Base-by-base conservation (phyloP, 208 protist species). In the Trypanosoma boissoni region DNA sequence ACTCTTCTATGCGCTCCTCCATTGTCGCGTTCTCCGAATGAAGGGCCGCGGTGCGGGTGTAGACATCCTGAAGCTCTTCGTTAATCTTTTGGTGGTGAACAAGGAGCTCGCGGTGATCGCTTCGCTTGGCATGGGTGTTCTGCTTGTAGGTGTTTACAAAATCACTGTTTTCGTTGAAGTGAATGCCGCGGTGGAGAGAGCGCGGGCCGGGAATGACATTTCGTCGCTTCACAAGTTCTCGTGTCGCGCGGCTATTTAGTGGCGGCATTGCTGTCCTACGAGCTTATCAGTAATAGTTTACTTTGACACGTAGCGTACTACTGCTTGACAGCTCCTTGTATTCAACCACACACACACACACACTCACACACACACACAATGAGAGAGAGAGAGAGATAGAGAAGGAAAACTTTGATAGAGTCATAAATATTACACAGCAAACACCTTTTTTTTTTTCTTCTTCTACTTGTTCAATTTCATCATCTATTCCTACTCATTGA, bases 61-160 rank as follows among this genome's bases (percentile, higher is more conserved):
- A 94, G 4, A 94, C 45, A 42, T 91, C 87, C 42, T 94, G 80
- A 39, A 94, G 58, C 3, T 86, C 73, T 10, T 77, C 83, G 63
- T 86, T 87, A 62, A 94, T 84, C 56, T 88, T 87, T 64, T 94
- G 87, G 27, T 94, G 87, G 60, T 94, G 87, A 3, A 94, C 87
- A 43, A 94, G 83, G 23, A 94, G 74, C 32, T 91, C 87, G 43
- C 75, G 68, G 68, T 85, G 83, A 50, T 89, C 79, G 7, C 67
- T 46, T 6, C 75, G 72, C 52, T 66, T 59, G 34, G 78, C 82
- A 18, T 20, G 32, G 0, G 18, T 24, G 58, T 85, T 68, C 41
- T 60, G 32, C 44, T 77, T 82, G 74, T 73, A 94, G 1, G 65
- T 58, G 21, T 23, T 24, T 24, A 76, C 68, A 36, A 77, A 64